Evolutionary conservation across 495 filamentous ascomycete genomes (phyloP), one percentile per base, ranked within the genome.

Genomic region (Tuber magnatum): DNA sequence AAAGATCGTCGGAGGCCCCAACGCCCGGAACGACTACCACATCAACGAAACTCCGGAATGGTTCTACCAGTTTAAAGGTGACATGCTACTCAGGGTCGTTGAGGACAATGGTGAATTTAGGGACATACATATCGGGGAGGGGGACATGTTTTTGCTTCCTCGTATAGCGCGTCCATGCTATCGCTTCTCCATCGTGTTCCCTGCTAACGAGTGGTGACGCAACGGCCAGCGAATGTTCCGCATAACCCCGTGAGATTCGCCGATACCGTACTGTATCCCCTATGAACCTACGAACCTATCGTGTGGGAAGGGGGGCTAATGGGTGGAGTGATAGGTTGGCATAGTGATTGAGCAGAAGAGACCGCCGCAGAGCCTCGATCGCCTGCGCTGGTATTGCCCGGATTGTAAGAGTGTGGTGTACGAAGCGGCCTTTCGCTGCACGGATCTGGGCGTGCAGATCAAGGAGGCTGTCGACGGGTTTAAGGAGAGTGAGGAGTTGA

Each of bases 1-100:
- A 24, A 80, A 92, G 93, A 94, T 99, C 77, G 94, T 99, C 74
- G 95, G 95, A 80, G 96, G 95, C 22, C 95, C 95, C 73, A 99
- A 99, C 84, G 93, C 93, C 24, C 90, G 95, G 77, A 97, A 94
- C 71, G 96, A 98, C 87, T 99, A 97, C 86, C 95, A 98, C 87
- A 97, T 99, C 86, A 99, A 99, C 86, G 86, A 90, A 71, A 99
- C 95, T 0, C 90, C 95, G 10, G 95, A 99, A 82, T 98, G 93
- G 89, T 99, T 98, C 88, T 99, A 96, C 87, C 94, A 97, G 83
- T 92, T 97, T 86, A 89, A 89, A 74, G 95, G 95, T 70, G 89
- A 89, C 40, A 97, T 99, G 95, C 86, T 97, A 32, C 90, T 99
- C 71, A 97, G 96, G 81, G 92, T 95, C 3, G 93, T 98, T 44